These are phyloP conservation scores for Trichosporon sp. DNA, from an alignment of 1,284 basidiomycete genomes.

Conservation along the genomic window DNA sequence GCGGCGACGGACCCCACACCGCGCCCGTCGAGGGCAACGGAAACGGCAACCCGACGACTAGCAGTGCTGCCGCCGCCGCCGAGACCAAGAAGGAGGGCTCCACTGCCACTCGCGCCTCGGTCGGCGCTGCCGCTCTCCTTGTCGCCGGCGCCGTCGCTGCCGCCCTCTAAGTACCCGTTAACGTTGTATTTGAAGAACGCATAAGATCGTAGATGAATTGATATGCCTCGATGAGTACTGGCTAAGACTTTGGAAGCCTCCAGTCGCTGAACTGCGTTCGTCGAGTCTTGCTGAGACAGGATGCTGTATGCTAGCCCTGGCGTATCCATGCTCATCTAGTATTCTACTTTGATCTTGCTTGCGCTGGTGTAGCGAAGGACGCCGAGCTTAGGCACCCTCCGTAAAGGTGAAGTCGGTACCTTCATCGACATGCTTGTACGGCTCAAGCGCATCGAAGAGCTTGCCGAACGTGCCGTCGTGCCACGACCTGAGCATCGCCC, in stretches of 20 bases:
- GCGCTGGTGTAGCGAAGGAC: not conserved
- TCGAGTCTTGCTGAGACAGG: too few relatives aligned
- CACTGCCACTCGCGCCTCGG: not conserved
- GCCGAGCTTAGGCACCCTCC: not conserved
- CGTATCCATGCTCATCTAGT: not conserved
- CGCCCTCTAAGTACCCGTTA: not conserved
- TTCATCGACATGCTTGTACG: not conserved
- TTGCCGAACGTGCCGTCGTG: not conserved
- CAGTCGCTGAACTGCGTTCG: too few relatives aligned
- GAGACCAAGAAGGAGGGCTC: not conserved
- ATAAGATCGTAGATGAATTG: too few relatives aligned
- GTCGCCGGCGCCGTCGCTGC: not conserved
- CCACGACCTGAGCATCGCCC: not conserved
- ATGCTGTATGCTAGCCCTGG: too few relatives aligned
- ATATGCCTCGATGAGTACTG: too few relatives aligned
- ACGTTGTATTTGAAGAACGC: not conserved
- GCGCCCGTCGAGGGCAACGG: not conserved
- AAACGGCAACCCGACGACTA: not conserved
- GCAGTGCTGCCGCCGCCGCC: not conserved
- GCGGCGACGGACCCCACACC: not conserved
- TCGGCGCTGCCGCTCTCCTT: not conserved
- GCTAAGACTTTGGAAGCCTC: too few relatives aligned
- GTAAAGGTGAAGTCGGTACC: not conserved
- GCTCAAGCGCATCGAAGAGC: not conserved
- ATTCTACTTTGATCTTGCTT: not conserved